Evolutionary conservation across 306 rosid species (phyloP), one percentile per base, ranked within the genome.

Genomic region (Lathyrus aphaca): DNA sequence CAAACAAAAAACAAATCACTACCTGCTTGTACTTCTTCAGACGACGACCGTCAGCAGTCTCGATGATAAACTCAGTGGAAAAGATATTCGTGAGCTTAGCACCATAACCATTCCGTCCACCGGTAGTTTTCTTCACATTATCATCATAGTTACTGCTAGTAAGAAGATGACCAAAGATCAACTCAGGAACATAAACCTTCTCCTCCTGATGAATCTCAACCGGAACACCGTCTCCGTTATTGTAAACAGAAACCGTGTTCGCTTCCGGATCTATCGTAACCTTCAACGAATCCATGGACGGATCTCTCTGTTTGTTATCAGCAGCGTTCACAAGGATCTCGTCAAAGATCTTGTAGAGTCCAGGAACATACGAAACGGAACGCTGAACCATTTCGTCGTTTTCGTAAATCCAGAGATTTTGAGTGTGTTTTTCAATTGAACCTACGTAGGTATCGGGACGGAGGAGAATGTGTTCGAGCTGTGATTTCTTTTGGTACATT

Each of bases 381-480:
- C 98, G 97, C 29, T 85, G 29, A 1, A 90, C 85, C 97, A 94
- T 86, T 59, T 82, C 85, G 2, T 84, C 80, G 74, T 83, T 72
- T 42, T 88, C 88, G 82, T 79, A 94, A 13, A 94, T 84, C 98
- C 98, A 94, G 0, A 94, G 92, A 3, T 49, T 78, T 17, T 88
- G 96, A 3, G 96, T 86, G 87, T 94, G 97, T 62, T 86, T 90
- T 79, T 94, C 98, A 3, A 94, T 81, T 13, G 98, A 94, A 0
- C 98, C 98, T 1, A 94, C 88, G 72, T 94, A 94, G 71, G 98
- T 94, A 51, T 94, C 98, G 0, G 98, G 97, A 1, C 98, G 86
- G 72, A 94, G 98, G 0, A 94, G 85, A 69, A 94, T 88, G 88
- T 94, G 98, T 59, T 94, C 98, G 5, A 94, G 97, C 89, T 94